Evolutionary conservation across 1,139 yeast species (phyloP).

Genomic region (Lodderomyces orthopsilosis): DNA sequence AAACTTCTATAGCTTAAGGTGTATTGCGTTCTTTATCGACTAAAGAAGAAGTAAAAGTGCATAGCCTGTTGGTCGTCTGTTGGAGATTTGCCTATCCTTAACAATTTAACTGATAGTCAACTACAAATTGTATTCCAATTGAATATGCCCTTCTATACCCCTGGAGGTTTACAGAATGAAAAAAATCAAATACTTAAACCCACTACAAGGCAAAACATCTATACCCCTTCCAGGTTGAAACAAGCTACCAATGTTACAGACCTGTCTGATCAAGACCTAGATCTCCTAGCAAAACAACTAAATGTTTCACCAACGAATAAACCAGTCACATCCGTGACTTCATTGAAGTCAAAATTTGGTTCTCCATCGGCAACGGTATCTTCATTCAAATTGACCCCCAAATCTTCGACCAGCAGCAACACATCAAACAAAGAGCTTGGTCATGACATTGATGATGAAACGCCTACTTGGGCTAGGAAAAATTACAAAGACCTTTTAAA

Average conservation of each 20-base stretch:
- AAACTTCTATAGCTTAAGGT: too few relatives aligned
- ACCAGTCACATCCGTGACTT: constrained; percentile 22
- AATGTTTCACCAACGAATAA: constrained; percentile 25
- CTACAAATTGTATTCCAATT: not conserved
- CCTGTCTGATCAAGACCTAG: constrained; percentile 30
- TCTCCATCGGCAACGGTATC: constrained; percentile 47
- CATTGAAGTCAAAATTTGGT: constrained; percentile 37
- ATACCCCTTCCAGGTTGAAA: constrained; percentile 8
- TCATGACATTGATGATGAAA: constrained; percentile 16
- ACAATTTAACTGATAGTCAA: not conserved
- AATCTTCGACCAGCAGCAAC: constrained; percentile 11
- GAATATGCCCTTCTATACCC: not conserved
- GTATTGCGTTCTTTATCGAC: too few relatives aligned
- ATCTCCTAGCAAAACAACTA: constrained; percentile 39
- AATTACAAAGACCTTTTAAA: constrained; percentile 18
- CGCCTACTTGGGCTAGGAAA: constrained; percentile 25
- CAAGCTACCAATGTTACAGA: constrained; percentile 12
- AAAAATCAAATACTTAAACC: constrained; percentile 33
- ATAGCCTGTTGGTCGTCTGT: too few relatives aligned
- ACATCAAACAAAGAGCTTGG: constrained; percentile 19
- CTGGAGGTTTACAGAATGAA: constrained; percentile 7
- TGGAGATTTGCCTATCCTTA: too few relatives aligned
- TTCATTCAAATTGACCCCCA: constrained; percentile 36
- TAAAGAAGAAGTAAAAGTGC: too few relatives aligned
- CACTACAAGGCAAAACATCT: constrained; percentile 25